Base-by-base conservation (phyloP, 1,284 basidiomycete species). In the Sporisorium sorghi region DNA sequence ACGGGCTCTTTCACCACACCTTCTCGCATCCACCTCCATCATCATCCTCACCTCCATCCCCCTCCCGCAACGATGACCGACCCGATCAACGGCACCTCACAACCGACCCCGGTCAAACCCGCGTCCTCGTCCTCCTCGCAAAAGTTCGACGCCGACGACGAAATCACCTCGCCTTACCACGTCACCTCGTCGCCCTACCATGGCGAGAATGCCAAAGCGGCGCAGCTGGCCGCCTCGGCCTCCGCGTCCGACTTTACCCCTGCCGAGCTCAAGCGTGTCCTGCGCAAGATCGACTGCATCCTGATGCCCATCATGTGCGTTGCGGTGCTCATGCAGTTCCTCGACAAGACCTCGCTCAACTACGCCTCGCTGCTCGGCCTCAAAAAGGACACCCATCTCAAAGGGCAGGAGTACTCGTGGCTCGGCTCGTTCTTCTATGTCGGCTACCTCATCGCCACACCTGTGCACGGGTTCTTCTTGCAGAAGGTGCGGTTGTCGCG, bases 341-440 rank as follows among this genome's bases (percentile, higher is more conserved):
- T 83, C 2, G 81, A 83, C 68, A 83, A 83, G 65, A 80, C 73
- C 15, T 73, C 66, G 23, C 66, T 78, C 50, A 76, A 70, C 50
- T 82, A 80, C 56, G 76, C 75, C 55, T 66, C 64, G 47, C 70
- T 84, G n/a, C 67, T 83, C 43, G 79, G 79, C 10, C 33, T 85
- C 8, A 68, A 75, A 17, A 58, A 62, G 17, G 83, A 83, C 50
- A 61, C 69, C 11, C n/a, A 78, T 24, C 59, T 85, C 7, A 57
- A 62, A 6, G 75, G 74, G 4, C 58, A 72, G 9, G 64, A 85
- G 33, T 85, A 81, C 60, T 67, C 65, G 1, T 84, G 81, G 80
- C 62, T 83, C 3, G 78, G 78, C 10, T 49, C 63, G 8, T 59
- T 71, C 5, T 88, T 72, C 73, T 80, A 82, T 49, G 60, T 77